Percentiles rank a stretch among this genome's conserved stretches.
phyloP scores from a whole-genome alignment of 305 asterid species.

The Fraxinus velutina region DNA sequence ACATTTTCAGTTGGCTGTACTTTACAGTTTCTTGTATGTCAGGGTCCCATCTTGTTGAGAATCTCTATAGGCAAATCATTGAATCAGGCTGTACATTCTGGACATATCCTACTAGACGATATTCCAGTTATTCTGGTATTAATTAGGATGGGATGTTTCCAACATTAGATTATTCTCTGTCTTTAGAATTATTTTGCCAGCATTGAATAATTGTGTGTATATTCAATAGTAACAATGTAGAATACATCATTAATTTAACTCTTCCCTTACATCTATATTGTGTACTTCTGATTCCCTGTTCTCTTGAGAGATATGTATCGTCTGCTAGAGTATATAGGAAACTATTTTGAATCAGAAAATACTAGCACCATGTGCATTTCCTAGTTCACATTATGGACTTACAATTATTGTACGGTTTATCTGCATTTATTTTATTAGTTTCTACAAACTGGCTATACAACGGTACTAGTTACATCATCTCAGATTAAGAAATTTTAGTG shows the following conservation, averaged over 20 bases:
- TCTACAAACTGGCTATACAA: neutral
- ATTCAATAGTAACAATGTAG: neutral
- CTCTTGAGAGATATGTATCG: neutral
- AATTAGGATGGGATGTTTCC: neutral
- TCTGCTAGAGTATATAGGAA: neutral
- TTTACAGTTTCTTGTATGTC: neutral
- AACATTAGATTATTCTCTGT: neutral
- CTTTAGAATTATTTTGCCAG: neutral
- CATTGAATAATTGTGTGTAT: neutral
- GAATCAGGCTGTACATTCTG: neutral
- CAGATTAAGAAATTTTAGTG: constrained; percentile 14
- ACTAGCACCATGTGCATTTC: neutral
- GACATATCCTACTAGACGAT: neutral
- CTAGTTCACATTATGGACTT: neutral
- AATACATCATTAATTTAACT: neutral
- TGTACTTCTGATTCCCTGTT: neutral
- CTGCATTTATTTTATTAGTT: constrained; percentile 15
- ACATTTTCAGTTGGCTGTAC: neutral
- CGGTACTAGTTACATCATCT: constrained; percentile 5
- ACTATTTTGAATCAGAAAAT: neutral
- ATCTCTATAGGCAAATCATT: neutral
- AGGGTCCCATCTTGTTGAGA: neutral
- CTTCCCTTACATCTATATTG: neutral
- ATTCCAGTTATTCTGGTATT: neutral
- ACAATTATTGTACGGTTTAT: constrained; percentile 5